These are phyloP conservation scores for Curvularia spicifera DNA, from an alignment of 2,329 filamentous ascomycete species.

Conservation along the genomic window DNA sequence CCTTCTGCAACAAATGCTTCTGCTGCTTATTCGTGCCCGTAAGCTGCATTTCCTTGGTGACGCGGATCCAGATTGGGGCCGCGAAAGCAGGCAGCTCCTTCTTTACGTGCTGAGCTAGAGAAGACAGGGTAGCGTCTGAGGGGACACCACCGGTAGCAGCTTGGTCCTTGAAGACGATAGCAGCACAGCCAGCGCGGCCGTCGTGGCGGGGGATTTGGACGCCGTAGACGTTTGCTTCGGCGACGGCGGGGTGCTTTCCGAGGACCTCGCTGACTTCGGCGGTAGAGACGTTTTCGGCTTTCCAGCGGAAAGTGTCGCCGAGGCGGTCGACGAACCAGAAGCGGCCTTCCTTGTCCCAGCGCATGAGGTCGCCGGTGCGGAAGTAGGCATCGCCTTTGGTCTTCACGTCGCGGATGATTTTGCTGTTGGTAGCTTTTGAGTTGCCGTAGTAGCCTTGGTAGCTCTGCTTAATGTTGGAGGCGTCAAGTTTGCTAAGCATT, in stretches of 20 bases:
- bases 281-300: constrained; percentile 56
- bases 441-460: constrained; percentile 70
- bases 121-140: constrained; percentile 21
- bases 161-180: constrained; percentile 43
- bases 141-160: constrained; percentile 9
- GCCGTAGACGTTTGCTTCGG: constrained; percentile 55
- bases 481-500: constrained; percentile 60
- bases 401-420: constrained; percentile 46
- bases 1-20: constrained; percentile 50
- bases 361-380: constrained; percentile 47
- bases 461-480: constrained; percentile 53
- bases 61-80: constrained; percentile 53
- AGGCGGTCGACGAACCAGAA: constrained; percentile 50
- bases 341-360: constrained; percentile 40
- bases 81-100: constrained; percentile 53
- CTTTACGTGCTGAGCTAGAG: constrained; percentile 47
- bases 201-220: constrained; percentile 54
- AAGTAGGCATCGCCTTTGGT: constrained; percentile 48
- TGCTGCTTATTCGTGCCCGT: constrained; percentile 58
- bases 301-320: constrained; percentile 52
- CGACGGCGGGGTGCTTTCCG: constrained; percentile 48
- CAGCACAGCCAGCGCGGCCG: constrained; percentile 55
- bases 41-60: constrained; percentile 50
- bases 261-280: constrained; percentile 53
- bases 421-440: constrained; percentile 38